A percentile compares a stretch with the other conserved stretches of the same genome.
Evolutionary conservation across 2,329 filamentous ascomycete species (phyloP).

Genomic region (Blastomyces silverae): DNA sequence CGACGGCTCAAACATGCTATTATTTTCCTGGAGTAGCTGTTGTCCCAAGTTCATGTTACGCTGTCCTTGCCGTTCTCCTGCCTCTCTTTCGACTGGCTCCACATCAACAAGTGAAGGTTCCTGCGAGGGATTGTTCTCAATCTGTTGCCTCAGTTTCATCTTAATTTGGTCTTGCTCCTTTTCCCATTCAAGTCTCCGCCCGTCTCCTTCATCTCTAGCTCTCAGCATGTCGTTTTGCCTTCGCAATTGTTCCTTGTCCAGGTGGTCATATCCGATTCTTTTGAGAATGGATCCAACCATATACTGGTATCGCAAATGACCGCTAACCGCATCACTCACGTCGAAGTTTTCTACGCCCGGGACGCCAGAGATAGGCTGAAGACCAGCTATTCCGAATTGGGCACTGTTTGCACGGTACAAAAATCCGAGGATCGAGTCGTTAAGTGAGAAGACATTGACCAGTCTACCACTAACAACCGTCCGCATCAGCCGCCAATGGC

Average conservation of each 20-base stretch:
- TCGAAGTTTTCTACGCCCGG: slow-evolving; percentile 57
- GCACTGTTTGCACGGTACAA: slow-evolving; percentile 78
- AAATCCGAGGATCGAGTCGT: slow-evolving; percentile 81
- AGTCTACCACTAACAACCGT: slow-evolving; percentile 73
- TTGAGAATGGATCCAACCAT: slow-evolving; percentile 60
- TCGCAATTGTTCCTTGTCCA: slow-evolving; percentile 46
- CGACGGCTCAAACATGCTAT: not conserved
- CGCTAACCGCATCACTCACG: slow-evolving; percentile 58
- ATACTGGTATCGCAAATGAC: slow-evolving; percentile 64
- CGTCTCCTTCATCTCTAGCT: slow-evolving; percentile 35
- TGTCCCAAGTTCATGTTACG: not conserved
- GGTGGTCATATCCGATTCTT: slow-evolving; percentile 62
- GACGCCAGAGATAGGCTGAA: slow-evolving; percentile 61
- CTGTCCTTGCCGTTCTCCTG: not conserved
- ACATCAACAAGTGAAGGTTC: not conserved
- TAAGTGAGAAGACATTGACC: slow-evolving; percentile 81
- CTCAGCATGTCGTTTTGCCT: slow-evolving; percentile 39
- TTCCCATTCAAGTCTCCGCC: slow-evolving; percentile 4
- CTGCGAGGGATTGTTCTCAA: not conserved
- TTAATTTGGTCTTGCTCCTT: not conserved
- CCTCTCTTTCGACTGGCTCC: not conserved
- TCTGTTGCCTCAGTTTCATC: not conserved
- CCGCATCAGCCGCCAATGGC: slow-evolving; percentile 69
- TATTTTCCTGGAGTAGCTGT: slow-evolving; percentile 3
- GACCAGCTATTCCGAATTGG: slow-evolving; percentile 73